Evolutionary conservation across 345 rosid species (phyloP).

Genomic region (Hibiscus syriacus): DNA sequence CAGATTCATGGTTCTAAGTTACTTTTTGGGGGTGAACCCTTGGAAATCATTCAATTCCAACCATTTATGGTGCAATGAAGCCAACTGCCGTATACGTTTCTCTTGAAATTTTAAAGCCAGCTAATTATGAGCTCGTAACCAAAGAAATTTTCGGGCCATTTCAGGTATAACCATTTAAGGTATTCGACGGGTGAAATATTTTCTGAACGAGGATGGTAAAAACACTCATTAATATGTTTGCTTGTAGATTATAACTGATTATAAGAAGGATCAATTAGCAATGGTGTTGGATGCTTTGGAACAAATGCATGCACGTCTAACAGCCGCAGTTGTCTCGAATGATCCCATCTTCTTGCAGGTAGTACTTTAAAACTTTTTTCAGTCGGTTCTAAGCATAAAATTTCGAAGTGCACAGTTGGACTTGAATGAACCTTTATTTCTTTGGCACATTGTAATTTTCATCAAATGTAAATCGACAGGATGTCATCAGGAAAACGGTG

Average conservation of each 20-base stretch:
- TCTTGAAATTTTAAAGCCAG: slow-evolving; percentile 64
- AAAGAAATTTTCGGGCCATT: slow-evolving; percentile 97
- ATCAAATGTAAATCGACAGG: slow-evolving; percentile 35
- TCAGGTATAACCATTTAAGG: slow-evolving; percentile 45
- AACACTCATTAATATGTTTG: not conserved
- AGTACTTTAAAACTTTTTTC: slow-evolving; percentile 12
- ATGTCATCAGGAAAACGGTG: slow-evolving; percentile 78
- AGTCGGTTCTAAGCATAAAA: not conserved
- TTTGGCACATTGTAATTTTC: not conserved
- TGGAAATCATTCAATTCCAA: slow-evolving; percentile 83
- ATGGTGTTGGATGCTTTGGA: slow-evolving; percentile 79
- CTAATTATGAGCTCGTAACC: slow-evolving; percentile 66
- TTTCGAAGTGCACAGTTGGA: not conserved
- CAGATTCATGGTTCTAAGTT: slow-evolving; percentile 75
- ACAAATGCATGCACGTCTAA: slow-evolving; percentile 95
- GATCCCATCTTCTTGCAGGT: slow-evolving; percentile 85
- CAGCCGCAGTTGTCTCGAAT: slow-evolving; percentile 94
- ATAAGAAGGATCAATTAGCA: slow-evolving; percentile 68
- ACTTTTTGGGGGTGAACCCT: slow-evolving; percentile 80
- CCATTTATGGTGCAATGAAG: slow-evolving; percentile 78
- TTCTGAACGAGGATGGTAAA: not conserved
- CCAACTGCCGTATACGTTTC: slow-evolving; percentile 89
- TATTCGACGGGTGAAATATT: not conserved
- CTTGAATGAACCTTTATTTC: not conserved
- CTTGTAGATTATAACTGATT: slow-evolving; percentile 70